Conservation (phyloP, 208 protist genomes). For the Trypanosoma cruzi region DNA sequence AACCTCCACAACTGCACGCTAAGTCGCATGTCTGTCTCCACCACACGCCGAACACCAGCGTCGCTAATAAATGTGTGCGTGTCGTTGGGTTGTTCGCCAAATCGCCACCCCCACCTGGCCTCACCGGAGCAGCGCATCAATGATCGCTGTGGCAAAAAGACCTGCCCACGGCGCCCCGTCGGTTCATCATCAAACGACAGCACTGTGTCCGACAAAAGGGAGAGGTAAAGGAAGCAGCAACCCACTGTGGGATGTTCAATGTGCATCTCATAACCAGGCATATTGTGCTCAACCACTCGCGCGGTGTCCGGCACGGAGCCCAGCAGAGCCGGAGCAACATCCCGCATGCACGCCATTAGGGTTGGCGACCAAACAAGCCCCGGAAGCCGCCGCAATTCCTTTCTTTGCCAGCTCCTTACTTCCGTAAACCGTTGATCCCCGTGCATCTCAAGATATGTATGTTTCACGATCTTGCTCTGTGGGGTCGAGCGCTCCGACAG, state of each 20-base stretch:
- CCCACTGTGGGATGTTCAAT: slow-evolving; percentile 85
- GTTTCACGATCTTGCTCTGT: slow-evolving; percentile 63
- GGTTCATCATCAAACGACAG: slow-evolving; percentile 86
- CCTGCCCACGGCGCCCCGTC: slow-evolving; percentile 65
- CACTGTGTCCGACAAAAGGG: slow-evolving; percentile 79
- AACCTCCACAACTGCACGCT: slow-evolving; percentile 85
- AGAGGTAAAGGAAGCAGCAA: slow-evolving; percentile 77
- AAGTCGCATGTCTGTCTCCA: slow-evolving; percentile 80
- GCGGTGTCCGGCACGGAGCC: slow-evolving; percentile 67
- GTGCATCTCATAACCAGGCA: slow-evolving; percentile 89
- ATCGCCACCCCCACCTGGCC: slow-evolving; percentile 84
- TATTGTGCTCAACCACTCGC: slow-evolving; percentile 84
- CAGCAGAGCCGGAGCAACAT: slow-evolving; percentile 39
- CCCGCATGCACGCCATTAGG: slow-evolving; percentile 42
- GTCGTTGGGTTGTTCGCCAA: slow-evolving; percentile 62
- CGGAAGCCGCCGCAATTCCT: slow-evolving; percentile 65
- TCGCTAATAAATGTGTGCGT: slow-evolving; percentile 47
- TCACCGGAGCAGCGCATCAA: slow-evolving; percentile 80
- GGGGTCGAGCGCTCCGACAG: slow-evolving; percentile 48
- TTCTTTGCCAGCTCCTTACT: slow-evolving; percentile 70
- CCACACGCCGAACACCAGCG: slow-evolving; percentile 30
- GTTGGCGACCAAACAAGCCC: slow-evolving; percentile 84
- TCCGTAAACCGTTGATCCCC: slow-evolving; percentile 77
- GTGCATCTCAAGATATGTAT: slow-evolving; percentile 86
- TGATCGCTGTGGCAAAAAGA: slow-evolving; percentile 64